Evolutionary conservation across 78 protist species (phyloP), one percentile per base, ranked within the genome.

Genomic region (Chrysochromulina parva): DNA sequence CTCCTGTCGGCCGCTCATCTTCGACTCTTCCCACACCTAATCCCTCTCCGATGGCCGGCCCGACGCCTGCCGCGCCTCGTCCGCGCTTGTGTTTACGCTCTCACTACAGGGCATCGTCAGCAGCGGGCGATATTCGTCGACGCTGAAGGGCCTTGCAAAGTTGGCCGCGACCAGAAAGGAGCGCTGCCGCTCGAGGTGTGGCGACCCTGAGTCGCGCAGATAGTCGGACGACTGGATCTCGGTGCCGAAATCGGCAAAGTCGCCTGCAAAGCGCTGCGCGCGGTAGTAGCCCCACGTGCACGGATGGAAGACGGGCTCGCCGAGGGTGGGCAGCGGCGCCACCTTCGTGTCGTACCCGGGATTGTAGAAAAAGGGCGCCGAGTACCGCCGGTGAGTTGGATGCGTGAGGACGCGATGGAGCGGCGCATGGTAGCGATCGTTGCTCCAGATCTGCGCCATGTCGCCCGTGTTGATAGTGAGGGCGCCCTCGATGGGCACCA

Each of bases 391-490:
- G 48, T 5, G 3, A 1, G 1, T 5, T 47, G 22, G 55, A 22
- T 62, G 54, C 0, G 89, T 62, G 53, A 69, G 24, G 7, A 69
- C 78, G 82, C 53, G 82, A 55, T 73, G 82, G 10, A 50, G 60
- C 16, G 89, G 89, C 59, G 90, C 90, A 2, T 26, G 26, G 80
- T 86, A 86, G 5, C 57, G 78, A 26, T 66, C 62, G 59, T 86
- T 86, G n/a, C 65, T 52, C 22, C 38, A 59, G n/a, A 84, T 48
- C 91, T 88, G 91, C 66, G 74, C 74, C 91, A 88, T 71, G 85
- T 88, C 91, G 55, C 91, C 90, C n/a, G 71, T 20, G 91, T 88
- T 88, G 91, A 88, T 71, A 2, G 66, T 71, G 69, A 88, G 48
- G 3, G 90, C 48, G 6, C 66, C 90, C 3, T 1, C 48, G 14